A percentile compares a stretch with the other conserved stretches of the same genome.
phyloP scores from a whole-genome alignment of 2,329 filamentous ascomycete genomes.

The Paecilomyces variotii region DNA sequence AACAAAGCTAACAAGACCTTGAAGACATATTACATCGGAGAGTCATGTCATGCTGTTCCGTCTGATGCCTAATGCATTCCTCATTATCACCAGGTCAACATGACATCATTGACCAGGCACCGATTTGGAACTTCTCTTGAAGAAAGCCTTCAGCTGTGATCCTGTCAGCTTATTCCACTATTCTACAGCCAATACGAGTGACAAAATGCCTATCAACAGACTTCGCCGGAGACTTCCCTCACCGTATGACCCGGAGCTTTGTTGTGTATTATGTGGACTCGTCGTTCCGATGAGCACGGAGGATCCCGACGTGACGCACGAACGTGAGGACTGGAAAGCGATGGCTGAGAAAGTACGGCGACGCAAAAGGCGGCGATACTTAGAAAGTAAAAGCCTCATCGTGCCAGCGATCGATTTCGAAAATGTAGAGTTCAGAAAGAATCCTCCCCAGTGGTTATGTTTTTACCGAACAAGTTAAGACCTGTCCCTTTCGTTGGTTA shows the following conservation, averaged over 20 bases:
- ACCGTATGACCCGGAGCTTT: background rate
- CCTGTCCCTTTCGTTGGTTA: background rate
- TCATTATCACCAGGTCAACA: background rate
- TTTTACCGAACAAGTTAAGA: background rate
- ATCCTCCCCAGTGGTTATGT: background rate
- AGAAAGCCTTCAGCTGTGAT: too few species aligned
- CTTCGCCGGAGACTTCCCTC: background rate
- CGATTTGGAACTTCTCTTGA: background rate
- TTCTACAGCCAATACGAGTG: background rate
- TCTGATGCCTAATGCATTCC: background rate
- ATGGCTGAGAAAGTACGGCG: background rate
- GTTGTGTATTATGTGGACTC: background rate
- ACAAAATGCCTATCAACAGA: background rate
- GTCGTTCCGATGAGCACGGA: background rate
- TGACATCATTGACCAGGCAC: background rate
- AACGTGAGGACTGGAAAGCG: background rate
- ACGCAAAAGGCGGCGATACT: background rate
- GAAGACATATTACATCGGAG: too few species aligned
- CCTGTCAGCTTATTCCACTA: background rate
- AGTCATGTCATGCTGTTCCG: too few species aligned
- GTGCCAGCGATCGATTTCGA: background rate
- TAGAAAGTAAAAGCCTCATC: background rate
- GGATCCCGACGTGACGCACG: background rate
- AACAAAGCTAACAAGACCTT: too few species aligned
- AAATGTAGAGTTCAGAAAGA: background rate